These are phyloP conservation scores for Xylaria sp. DNA, from an alignment of 2,329 filamentous ascomycete species.

Conservation along the genomic window DNA sequence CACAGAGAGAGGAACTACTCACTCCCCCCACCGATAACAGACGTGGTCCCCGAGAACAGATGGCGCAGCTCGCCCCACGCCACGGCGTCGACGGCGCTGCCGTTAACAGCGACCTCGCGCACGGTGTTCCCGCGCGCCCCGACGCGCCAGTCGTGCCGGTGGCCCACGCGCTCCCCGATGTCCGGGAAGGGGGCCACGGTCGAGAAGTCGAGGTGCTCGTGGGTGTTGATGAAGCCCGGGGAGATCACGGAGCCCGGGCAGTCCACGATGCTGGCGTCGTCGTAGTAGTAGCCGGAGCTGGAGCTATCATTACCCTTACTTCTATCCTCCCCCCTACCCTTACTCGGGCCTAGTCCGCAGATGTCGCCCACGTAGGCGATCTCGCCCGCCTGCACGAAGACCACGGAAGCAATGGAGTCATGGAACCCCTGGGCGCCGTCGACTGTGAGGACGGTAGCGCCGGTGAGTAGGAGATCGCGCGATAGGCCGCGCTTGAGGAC, in stretches of 20 bases:
- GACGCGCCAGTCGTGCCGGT: slow-evolving; percentile 42
- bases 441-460: slow-evolving; percentile 50
- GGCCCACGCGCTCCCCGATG: slow-evolving; percentile 31
- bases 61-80: slow-evolving; percentile 41
- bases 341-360: slow-evolving; percentile 7
- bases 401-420: slow-evolving; percentile 33
- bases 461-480: slow-evolving; percentile 43
- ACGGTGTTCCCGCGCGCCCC: slow-evolving; percentile 33
- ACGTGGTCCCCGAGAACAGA: slow-evolving; percentile 41
- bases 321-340: no score
- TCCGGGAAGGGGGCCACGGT: slow-evolving; percentile 35
- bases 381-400: slow-evolving; percentile 38
- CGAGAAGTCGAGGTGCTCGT: slow-evolving; percentile 40
- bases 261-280: slow-evolving; percentile 31
- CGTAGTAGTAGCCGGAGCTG: no score
- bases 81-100: slow-evolving; percentile 30
- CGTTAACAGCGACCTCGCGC: slow-evolving; percentile 33
- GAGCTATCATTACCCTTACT: no score
- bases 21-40: slow-evolving; percentile 36
- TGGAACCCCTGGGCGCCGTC: slow-evolving; percentile 31
- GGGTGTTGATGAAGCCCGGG: slow-evolving; percentile 41
- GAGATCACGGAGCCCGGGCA: slow-evolving; percentile 38
- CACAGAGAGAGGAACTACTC: neutral
- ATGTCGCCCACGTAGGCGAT: slow-evolving; percentile 29
- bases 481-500: slow-evolving; percentile 27